Base-by-base conservation (phyloP, 257 asterid species). In the Eucommia ulmoides region DNA sequence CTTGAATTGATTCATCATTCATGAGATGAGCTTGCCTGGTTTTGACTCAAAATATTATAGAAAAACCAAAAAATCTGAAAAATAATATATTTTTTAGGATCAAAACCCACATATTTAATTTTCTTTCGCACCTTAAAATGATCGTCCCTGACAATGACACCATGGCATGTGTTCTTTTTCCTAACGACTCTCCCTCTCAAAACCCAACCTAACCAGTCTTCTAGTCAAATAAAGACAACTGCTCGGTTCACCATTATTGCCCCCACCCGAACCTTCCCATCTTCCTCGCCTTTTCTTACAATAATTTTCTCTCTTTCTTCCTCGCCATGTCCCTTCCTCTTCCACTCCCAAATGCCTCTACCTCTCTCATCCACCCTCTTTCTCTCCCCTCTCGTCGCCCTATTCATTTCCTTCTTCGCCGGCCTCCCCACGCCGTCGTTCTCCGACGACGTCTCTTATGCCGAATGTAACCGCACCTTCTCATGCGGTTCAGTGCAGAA, bases 391-490 rank as follows among this genome's bases (percentile, higher is more conserved):
- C 6, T 42, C 19, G 19, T 9, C 20, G 20, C 19, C 48, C n/a
- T 16, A 10, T 9, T 42, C 15, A 16, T 10, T 16, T 17, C 48
- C 10, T 3, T 17, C 19, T 54, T 45, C 66, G 35, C 65, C 68
- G 1, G 64, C 46, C 45, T 49, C 59, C 55, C 70, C 21, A n/a
- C 68, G 54, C 44, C 65, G 47, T 69, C 66, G 8, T 20, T 23
- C 41, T 23, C 70, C 52, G 59, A 65, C 29, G 57, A 19, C 55
- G 23, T 23, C 72, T 6, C 45, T 19, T 69, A 57, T 49, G 23
- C 75, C 38, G 54, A 52, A 60, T 78, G 93, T 54, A 22, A 62
- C 63, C 62, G 50, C 55, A 58, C 77, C 45, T 83, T 74, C 79
- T 57, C 74, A 0, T 81, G 96, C 54, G 84, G 84, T 22, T 1